Base-by-base conservation (phyloP, 78 protist species). In the Chrysochromulina parva region DNA sequence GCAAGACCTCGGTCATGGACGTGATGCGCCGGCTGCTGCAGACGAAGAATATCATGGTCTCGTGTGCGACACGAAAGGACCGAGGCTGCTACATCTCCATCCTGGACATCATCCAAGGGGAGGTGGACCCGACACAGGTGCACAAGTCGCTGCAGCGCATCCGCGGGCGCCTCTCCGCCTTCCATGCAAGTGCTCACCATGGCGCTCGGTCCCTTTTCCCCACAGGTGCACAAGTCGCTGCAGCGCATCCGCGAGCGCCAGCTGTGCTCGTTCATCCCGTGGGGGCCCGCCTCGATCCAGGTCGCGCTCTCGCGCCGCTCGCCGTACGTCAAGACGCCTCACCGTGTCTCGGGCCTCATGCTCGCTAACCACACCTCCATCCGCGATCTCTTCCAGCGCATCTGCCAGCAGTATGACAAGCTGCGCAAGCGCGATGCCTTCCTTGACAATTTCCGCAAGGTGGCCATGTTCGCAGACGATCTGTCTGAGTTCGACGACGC, bases 21-120 rank as follows among this genome's bases (percentile, higher is more conserved):
- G 99, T 99, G 55, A 98, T 99, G 99, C 94, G 99, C 13, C 93
- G 99, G 57, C 91, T 58, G 62, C 62, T 58, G 9, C 99, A 99
- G 91, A 96, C 99, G 24, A 97, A 98, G 90, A 95, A 98, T 91
- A 94, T 95, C 87, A 96, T 97, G 98, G 98, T 97, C 3, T 96
- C 97, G 13, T 50, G 92, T 26, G 93, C 97, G 26, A 91, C 94
- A 19, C 90, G 93, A 47, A 80, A 54, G 47, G 82, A 74, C 55
- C 82, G 82, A 53, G 95, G 99, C 19, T 93, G 96, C 91, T 99
- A 98, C 90, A 90, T 99, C n/a, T 97, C 99, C 24, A 88, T 98
- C 11, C 97, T 99, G 47, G 97, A 98, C 93, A 98, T 99, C 65
- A 99, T 99, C 55, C 99, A 98, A 81, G 99, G 99, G 65, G 99